phyloP scores from a whole-genome alignment of 768 basidiomycete species.

The Suillus spraguei region DNA sequence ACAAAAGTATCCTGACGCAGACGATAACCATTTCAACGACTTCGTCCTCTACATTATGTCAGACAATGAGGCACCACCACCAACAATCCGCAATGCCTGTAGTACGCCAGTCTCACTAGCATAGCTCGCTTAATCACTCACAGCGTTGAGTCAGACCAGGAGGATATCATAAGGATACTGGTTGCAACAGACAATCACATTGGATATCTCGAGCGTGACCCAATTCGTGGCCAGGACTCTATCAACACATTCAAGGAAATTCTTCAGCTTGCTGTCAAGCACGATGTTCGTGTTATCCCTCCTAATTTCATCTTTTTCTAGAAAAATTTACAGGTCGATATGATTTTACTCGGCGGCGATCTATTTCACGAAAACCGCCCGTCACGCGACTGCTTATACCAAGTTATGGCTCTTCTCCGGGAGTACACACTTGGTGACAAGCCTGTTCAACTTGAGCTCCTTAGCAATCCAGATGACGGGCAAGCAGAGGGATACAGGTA shows the following conservation, averaged over 20 bases:
- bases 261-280: constrained; percentile 84
- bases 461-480: constrained; percentile 93
- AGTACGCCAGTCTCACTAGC: constrained; percentile 2
- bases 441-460: constrained; percentile 86
- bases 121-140: background rate
- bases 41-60: background rate
- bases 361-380: constrained; percentile 98
- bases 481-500: constrained; percentile 84
- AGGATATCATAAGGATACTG: constrained; percentile 79
- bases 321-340: constrained; percentile 73
- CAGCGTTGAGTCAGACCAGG: constrained; percentile 41
- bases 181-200: constrained; percentile 96
- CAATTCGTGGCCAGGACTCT: constrained; percentile 91
- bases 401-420: constrained; percentile 84
- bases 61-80: background rate
- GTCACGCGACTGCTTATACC: constrained; percentile 85
- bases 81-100: background rate
- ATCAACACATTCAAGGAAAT: constrained; percentile 96
- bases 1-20: background rate
- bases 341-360: constrained; percentile 95
- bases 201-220: constrained; percentile 93
- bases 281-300: constrained; percentile 61
- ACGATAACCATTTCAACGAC: background rate
- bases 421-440: constrained; percentile 90
- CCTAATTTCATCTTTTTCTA: background rate